Evolutionary conservation across 192 early-diverging fungal genomes (phyloP).

Genomic region (Dissophora ornata): DNA sequence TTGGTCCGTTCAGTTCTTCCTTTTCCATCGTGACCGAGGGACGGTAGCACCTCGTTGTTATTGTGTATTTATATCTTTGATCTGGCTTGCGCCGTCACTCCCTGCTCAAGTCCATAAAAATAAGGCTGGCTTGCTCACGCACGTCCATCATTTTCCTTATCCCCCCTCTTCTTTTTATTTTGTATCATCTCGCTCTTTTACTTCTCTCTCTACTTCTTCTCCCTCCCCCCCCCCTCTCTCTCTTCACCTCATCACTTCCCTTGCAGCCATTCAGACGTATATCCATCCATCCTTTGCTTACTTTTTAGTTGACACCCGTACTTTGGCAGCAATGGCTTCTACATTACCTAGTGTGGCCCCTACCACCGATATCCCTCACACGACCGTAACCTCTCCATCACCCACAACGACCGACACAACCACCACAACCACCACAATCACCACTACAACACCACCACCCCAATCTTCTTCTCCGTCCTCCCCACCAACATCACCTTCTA

Average conservation of each 20-base stretch:
- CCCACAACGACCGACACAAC: neutral
- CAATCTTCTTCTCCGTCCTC: neutral
- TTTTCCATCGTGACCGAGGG: too few species aligned
- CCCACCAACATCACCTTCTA: neutral
- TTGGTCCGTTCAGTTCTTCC: too few species aligned
- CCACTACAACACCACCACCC: constrained; percentile 3
- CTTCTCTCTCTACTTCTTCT: constrained; percentile 6
- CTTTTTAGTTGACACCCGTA: too few species aligned
- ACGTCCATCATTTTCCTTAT: neutral
- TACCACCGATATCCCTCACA: neutral
- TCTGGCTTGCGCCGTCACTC: too few species aligned
- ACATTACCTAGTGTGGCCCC: too few species aligned
- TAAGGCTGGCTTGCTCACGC: too few species aligned
- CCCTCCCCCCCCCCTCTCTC: neutral
- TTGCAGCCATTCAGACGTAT: too few species aligned
- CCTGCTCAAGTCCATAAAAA: too few species aligned
- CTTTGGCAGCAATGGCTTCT: too few species aligned
- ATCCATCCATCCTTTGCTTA: neutral
- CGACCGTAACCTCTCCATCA: neutral
- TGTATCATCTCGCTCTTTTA: neutral
- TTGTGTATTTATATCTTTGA: too few species aligned
- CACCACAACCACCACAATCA: neutral
- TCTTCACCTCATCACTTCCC: too few species aligned
- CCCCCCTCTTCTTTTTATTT: neutral
- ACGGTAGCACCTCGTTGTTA: too few species aligned